phyloP scores from a whole-genome alignment of 2,329 filamentous ascomycete genomes.

The Polychaeton citri region DNA sequence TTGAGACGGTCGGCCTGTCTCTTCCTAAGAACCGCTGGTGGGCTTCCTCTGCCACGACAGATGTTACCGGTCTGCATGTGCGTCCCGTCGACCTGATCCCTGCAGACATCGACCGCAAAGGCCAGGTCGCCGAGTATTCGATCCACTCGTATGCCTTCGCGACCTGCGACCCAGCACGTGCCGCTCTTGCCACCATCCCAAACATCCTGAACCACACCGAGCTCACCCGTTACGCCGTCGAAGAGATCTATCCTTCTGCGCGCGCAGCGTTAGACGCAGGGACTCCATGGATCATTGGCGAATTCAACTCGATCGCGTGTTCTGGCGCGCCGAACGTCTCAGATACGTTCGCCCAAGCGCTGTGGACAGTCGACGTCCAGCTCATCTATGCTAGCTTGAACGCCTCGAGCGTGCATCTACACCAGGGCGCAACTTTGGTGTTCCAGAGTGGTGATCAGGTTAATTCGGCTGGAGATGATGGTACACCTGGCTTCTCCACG shows the following conservation, averaged over 20 bases:
- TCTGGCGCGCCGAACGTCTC: constrained; percentile 26
- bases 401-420: constrained; percentile 24
- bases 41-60: constrained; percentile 18
- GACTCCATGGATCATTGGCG: constrained; percentile 22
- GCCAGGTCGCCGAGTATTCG: constrained; percentile 16
- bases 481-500: constrained; percentile 15
- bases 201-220: constrained; percentile 19
- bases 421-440: constrained; percentile 19
- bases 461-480: constrained; percentile 15
- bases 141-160: constrained; percentile 19
- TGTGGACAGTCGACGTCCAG: constrained; percentile 27
- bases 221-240: constrained; percentile 13
- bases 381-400: constrained; percentile 27
- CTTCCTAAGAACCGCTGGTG: constrained; percentile 12
- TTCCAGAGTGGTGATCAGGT: constrained; percentile 17
- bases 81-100: constrained; percentile 17
- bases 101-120: constrained; percentile 12
- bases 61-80: constrained; percentile 14
- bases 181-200: constrained; percentile 12
- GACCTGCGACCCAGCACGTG: constrained; percentile 15
- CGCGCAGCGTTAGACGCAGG: constrained; percentile 14
- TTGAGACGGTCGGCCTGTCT: constrained; percentile 1
- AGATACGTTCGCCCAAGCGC: constrained; percentile 28
- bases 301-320: constrained; percentile 30
- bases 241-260: constrained; percentile 17